Base-by-base conservation (phyloP, 169 alveolate species). In the Plasmodium knowlesi region DNA sequence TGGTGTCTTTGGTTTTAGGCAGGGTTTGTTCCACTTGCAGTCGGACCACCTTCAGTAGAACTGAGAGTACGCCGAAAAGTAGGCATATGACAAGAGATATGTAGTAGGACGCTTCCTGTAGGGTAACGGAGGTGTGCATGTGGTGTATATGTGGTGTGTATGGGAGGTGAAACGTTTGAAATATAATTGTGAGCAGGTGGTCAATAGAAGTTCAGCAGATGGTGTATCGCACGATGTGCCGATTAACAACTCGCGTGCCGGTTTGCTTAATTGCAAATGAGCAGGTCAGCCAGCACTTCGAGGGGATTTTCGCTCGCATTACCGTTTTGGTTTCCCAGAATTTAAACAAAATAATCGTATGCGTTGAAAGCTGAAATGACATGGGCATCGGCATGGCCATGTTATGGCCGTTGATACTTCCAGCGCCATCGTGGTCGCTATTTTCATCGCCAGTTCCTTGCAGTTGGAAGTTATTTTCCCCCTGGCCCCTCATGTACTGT, bases 291-390 rank as follows among this genome's bases (percentile, higher is more conserved):
- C 72, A 8, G 34, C 34, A 61, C 37, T n/a, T 28, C 1, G 74
- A 6, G 14, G 34, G 37, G 32, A n/a, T 25, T 9, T 19, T 3
- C 32, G 28, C 25, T 61, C 32, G 39, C 6, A 22, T 85, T 74
- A 85, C 93, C 22, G 80, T 73, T 50, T 25, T n/a, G 4, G 93
- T 85, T 85, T 85, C 93, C 93, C 93, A 85, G 50, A 53, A 74
- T 19, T 85, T 85, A 67, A 85, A 85, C 80, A 85, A 85, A 37
- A 85, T 85, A n/a, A 85, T 85, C 34, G 93, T 85, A 37, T 85
- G 93, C 22, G 85, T 85, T 10, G 93, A 46, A 74, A 54, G 16
- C 14, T 85, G 93, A 74, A 85, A 85, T 25, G 93, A 74, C 93
- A 85, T 85, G 25, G 93, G 93, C 93, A 85, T 85, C 1, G 93